These are phyloP conservation scores for Penicillium alfredii DNA, from an alignment of 495 filamentous ascomycete genomes.

Conservation along the genomic window DNA sequence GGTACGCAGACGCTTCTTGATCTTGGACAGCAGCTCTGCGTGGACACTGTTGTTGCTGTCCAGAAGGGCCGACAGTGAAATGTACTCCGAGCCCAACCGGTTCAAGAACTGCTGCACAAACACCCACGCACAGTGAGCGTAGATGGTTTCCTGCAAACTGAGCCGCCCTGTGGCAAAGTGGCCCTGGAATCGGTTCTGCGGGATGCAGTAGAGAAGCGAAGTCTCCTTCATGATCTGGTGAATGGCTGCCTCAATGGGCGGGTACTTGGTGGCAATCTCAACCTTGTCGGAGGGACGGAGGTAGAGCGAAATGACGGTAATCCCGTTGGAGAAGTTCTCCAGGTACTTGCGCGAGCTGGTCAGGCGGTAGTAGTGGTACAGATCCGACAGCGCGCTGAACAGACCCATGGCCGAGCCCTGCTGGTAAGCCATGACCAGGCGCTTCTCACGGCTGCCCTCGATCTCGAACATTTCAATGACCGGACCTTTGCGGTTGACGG, in stretches of 20 bases:
- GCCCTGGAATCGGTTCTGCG: constrained; percentile 87
- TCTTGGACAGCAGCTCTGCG: constrained; percentile 85
- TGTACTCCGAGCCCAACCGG: constrained; percentile 87
- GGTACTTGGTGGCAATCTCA: constrained; percentile 49
- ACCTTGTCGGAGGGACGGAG: constrained; percentile 60
- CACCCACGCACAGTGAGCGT: constrained; percentile 94
- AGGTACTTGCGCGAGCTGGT: constrained; percentile 96
- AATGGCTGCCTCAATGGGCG: constrained; percentile 86
- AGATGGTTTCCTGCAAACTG: constrained; percentile 94
- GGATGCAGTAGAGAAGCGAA: constrained; percentile 94
- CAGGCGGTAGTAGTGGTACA: constrained; percentile 98
- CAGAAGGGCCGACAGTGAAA: constrained; percentile 73
- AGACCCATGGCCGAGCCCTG: constrained; percentile 87
- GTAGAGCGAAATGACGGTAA: constrained; percentile 93
- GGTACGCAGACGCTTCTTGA: constrained; percentile 89
- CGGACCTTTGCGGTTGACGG: constrained; percentile 75
- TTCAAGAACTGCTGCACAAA: constrained; percentile 98
- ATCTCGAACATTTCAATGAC: constrained; percentile 98
- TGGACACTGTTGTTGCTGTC: constrained; percentile 76
- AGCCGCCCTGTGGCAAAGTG: constrained; percentile 84
- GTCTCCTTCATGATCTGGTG: constrained; percentile 99
- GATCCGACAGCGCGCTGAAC: constrained; percentile 90
- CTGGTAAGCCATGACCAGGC: constrained; percentile 89
- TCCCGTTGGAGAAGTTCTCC: constrained; percentile 97
- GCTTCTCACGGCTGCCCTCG: constrained; percentile 80